Evolutionary conservation across 2,329 filamentous ascomycete species (phyloP).

Genomic region (Shiraia sp.): DNA sequence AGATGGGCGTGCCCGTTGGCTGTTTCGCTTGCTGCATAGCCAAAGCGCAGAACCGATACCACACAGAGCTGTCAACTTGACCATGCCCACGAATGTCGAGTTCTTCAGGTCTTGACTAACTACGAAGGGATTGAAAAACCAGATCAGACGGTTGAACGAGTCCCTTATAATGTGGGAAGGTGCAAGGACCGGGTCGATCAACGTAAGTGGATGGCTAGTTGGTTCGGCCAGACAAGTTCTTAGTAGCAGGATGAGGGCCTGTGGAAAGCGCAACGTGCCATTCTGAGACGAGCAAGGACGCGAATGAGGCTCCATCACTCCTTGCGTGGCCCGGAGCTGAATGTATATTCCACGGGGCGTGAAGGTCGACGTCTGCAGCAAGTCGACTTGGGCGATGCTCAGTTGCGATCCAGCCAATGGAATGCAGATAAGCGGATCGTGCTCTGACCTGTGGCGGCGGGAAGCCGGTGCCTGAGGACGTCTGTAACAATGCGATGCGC

Average conservation of each 20-base stretch:
- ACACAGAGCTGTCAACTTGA: conserved; percentile 42
- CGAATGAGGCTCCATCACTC: conserved; percentile 44
- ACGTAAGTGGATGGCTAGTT: conserved; percentile 26
- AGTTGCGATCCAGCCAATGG: conserved; percentile 36
- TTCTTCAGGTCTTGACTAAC: conserved; percentile 17
- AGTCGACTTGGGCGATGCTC: conserved; percentile 18
- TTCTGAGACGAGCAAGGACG: conserved; percentile 29
- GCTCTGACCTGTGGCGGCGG: conserved; percentile 34
- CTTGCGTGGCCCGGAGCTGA: conserved; percentile 35
- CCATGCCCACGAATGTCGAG: conserved; percentile 43
- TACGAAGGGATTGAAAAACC: conserved; percentile 29
- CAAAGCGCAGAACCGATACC: conserved; percentile 42
- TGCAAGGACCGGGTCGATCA: conserved; percentile 29
- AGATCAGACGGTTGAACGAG: conserved; percentile 21
- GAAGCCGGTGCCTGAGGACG: conserved; percentile 31
- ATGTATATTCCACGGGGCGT: conserved; percentile 41
- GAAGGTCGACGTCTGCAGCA: conserved; percentile 25
- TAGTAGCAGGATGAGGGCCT: conserved; percentile 41
- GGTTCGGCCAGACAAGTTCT: conserved; percentile 30
- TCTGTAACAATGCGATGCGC: conserved; percentile 28
- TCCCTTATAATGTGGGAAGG: conserved; percentile 33
- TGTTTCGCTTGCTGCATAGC: conserved; percentile 30
- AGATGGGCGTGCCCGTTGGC: conserved; percentile 17
- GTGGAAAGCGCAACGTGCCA: conserved; percentile 43
- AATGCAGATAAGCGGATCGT: conserved; percentile 30